These are phyloP conservation scores for Penicillium sp. DNA, from an alignment of 2,329 filamentous ascomycete species.

Conservation along the genomic window DNA sequence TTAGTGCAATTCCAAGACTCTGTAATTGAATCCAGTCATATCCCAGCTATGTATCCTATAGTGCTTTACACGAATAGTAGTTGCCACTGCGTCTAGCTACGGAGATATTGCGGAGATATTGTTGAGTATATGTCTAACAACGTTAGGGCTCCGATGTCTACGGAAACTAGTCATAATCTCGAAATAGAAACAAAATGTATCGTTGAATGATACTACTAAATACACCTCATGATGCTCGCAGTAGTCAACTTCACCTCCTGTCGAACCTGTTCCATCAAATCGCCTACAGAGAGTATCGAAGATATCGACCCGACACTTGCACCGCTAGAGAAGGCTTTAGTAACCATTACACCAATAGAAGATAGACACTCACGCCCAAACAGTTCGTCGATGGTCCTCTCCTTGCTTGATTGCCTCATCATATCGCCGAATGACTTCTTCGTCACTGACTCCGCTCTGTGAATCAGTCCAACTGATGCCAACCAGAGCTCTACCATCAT, in stretches of 20 bases:
- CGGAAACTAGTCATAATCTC: too few relatives aligned
- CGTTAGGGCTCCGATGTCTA: too few relatives aligned
- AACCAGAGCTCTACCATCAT: slow-evolving; percentile 18
- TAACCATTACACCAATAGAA: neutral
- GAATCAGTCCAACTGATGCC: slow-evolving; percentile 15
- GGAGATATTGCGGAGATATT: too few relatives aligned
- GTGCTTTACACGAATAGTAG: too few relatives aligned
- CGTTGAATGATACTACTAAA: too few relatives aligned
- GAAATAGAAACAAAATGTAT: too few relatives aligned
- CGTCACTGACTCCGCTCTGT: slow-evolving; percentile 9
- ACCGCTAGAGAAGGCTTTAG: slow-evolving; percentile 5
- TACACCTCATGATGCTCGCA: slow-evolving; percentile 1
- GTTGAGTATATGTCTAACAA: too few relatives aligned
- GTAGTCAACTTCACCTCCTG: slow-evolving; percentile 6
- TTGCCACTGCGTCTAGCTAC: too few relatives aligned
- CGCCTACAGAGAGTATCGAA: slow-evolving; percentile 9
- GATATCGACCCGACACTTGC: slow-evolving; percentile 18
- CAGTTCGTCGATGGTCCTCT: slow-evolving; percentile 15
- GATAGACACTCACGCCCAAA: slow-evolving; percentile 17
- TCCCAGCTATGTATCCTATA: too few relatives aligned
- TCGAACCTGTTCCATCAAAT: slow-evolving; percentile 11
- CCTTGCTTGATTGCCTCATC: slow-evolving; percentile 13
- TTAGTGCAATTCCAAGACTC: too few relatives aligned
- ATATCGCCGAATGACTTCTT: slow-evolving; percentile 18
- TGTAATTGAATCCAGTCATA: too few relatives aligned